A percentile compares a stretch with the other conserved stretches of the same genome.
Conservation (phyloP, 495 filamentous ascomycete species). For the Talaromyces borbonicus region DNA sequence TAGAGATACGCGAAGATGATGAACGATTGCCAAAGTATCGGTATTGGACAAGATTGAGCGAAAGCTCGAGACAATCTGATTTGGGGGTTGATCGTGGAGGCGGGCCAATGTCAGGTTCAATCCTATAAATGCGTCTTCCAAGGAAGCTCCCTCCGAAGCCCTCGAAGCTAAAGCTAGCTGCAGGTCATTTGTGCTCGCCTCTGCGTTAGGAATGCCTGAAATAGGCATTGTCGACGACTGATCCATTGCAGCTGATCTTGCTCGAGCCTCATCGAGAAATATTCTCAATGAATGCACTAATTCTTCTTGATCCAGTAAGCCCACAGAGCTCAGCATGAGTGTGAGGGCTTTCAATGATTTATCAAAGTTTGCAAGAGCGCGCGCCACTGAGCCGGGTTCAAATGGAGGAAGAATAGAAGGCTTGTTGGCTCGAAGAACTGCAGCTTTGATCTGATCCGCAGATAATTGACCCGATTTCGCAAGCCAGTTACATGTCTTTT, state of each 20-base stretch:
- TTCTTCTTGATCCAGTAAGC: constrained; percentile 35
- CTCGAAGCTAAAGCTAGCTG: constrained; percentile 11
- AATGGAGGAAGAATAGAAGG: constrained; percentile 32
- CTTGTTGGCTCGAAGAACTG: constrained; percentile 43
- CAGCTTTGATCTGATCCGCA: constrained; percentile 47
- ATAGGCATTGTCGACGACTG: constrained; percentile 23
- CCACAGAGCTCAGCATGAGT: constrained; percentile 37
- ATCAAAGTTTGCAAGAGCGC: constrained; percentile 50
- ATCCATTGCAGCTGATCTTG: constrained; percentile 23
- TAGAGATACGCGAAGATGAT: constrained; percentile 61
- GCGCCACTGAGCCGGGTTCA: constrained; percentile 47
- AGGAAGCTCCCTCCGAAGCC: constrained; percentile 21
- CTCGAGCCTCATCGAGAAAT: constrained; percentile 29
- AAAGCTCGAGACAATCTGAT: constrained; percentile 49
- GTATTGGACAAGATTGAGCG: constrained; percentile 53
- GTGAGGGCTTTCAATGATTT: constrained; percentile 49
- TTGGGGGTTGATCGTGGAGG: constrained; percentile 51
- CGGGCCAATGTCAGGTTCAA: constrained; percentile 45
- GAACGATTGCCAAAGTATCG: constrained; percentile 63
- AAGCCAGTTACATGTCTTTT: constrained; percentile 49
- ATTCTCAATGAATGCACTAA: constrained; percentile 29
- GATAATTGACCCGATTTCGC: constrained; percentile 53
- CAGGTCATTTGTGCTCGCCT: background rate
- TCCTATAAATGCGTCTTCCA: constrained; percentile 28
- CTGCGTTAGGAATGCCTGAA: constrained; percentile 16